Base-by-base conservation (phyloP, 176 grass and related monocot species). In the Avena sativa region DNA sequence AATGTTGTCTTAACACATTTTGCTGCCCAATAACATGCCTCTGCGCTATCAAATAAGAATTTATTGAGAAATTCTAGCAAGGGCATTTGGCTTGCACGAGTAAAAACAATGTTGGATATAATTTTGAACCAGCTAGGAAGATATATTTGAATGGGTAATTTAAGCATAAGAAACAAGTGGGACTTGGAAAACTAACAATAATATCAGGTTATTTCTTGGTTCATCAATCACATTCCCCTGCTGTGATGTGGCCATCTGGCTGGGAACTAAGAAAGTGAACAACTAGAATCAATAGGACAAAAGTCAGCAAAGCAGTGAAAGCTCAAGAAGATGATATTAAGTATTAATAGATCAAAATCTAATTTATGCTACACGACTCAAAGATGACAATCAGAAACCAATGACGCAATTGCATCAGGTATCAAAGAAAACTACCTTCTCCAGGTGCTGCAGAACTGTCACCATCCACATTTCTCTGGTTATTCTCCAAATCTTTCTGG, bases 401-500 rank as follows among this genome's bases (percentile, higher is more conserved):
- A 49, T 1, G 6, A 81, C 8, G 30, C n/a, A 71, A 15, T 28
- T 28, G 50, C 15, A 65, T 4, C 16, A 72, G 56, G 74, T 61
- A 83, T 34, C 55, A 32, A 61, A 34, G 40, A 91, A 90, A 44
- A 90, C 77, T 83, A 98, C 92, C 96, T 81, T 76, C 91, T 93
- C 83, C 90, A 90, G 82, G 88, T 86, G 87, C 84, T 47, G 87
- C 70, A 76, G 85, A 92, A 88, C 48, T 73, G 61, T 89, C 81
- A 46, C 80, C 84, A 61, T 87, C 93, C 49, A 70, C 60, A 52
- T 81, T 94, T 81, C 89, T 81, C 76, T 92, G 83, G 32, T 10
- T 93, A 85, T 87, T 89, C 80, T 91, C 91, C 53, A 99, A 77
- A 68, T 99, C 97, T 53, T 96, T 96, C 57, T 96, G 90, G 83